Base-by-base conservation (phyloP, 768 basidiomycete genomes). In the Collybiopsis luxurians region DNA sequence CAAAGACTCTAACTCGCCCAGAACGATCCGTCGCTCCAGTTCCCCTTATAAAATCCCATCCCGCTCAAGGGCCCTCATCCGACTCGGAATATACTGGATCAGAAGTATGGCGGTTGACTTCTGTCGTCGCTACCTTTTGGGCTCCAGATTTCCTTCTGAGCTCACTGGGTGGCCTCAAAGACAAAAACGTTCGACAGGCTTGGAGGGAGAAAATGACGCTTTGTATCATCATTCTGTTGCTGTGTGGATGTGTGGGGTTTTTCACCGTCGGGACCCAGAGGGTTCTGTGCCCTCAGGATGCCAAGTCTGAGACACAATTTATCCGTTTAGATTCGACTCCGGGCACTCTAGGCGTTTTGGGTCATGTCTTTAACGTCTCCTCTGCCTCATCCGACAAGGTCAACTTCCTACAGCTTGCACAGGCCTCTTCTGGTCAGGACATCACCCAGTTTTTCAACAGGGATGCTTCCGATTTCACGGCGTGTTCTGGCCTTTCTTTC, bases 161-260 rank as follows among this genome's bases (percentile, higher is more conserved):
- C 23, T 83, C 85, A 2, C 39, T 93, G 11, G 90, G 89, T 56
- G 91, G 93, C 44, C 78, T 98, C 68, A 88, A 83, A 67, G 93
- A 95, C 71, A 81, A 81, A 64, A 78, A 82, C 36, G 79, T 83
- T 53, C 78, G 85, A 59, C 92, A 97, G 70, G 97, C 97, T 1
- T 99, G 97, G 97, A 84, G 95, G 67, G 97, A 99, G 73, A 99
- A 98, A 78, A 86, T 96, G 57, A 85, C 94, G 5, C 78, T 99
- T 3, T 98, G 95, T 72, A 85, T 90, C 70, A 87, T 98, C 66
- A 91, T 94, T 50, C 61, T 83, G 56, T 38, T 94, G 43, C 71
- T 97, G 19, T 97, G 96, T 62, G 85, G 78, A 19, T 70, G 76
- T 44, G 82, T 98, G 52, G 96, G 92, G 10, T 99, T 99, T 73